Conservation (phyloP, 305 asterid genomes). For the Fraxinus ornus region DNA sequence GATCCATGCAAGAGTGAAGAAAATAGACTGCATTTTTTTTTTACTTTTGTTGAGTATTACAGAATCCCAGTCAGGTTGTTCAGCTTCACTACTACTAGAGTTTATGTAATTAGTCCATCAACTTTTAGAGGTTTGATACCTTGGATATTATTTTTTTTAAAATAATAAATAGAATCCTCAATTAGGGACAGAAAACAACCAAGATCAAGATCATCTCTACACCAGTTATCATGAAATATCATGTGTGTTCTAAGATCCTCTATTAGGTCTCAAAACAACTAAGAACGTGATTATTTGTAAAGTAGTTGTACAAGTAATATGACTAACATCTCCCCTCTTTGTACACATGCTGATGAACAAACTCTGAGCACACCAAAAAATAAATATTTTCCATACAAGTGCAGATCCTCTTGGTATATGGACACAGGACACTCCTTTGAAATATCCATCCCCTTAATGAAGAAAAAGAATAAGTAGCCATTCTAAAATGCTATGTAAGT, state of each 20-base stretch:
- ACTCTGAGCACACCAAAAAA: not conserved
- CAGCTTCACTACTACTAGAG: not conserved
- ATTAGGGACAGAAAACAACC: not conserved
- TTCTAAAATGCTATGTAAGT: not conserved
- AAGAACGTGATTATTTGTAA: not conserved
- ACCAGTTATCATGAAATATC: not conserved
- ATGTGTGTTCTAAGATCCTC: not conserved
- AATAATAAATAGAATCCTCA: not conserved
- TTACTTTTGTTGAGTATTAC: not conserved
- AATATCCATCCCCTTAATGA: not conserved
- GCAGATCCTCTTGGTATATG: not conserved
- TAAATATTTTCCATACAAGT: not conserved
- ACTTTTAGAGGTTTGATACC: not conserved
- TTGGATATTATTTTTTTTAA: not conserved
- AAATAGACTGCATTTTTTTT: not conserved
- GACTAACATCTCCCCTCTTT: not conserved
- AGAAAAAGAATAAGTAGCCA: not conserved
- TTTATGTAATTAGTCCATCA: not conserved
- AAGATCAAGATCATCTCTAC: not conserved
- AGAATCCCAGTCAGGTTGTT: not conserved
- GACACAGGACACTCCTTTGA: not conserved
- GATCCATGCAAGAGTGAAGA: not conserved
- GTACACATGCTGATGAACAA: not conserved
- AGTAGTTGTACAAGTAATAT: not conserved
- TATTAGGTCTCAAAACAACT: not conserved